Evolutionary conservation across 495 filamentous ascomycete genomes (phyloP).

Genomic region (Neurospora cerealis): DNA sequence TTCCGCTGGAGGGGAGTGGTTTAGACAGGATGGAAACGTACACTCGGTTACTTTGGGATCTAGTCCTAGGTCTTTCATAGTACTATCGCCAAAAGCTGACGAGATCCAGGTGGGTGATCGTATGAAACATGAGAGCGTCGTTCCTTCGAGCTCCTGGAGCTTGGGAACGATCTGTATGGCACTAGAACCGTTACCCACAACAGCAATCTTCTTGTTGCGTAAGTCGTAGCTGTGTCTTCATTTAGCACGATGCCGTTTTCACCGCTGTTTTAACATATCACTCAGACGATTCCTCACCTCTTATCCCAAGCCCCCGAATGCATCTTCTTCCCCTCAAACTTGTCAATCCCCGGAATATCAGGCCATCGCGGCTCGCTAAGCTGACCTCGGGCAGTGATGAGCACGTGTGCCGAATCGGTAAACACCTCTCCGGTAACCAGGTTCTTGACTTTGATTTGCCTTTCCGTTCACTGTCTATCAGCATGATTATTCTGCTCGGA

Average conservation of each 20-base stretch:
- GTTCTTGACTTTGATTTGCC: conserved; percentile 21
- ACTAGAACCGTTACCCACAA: conserved; percentile 53
- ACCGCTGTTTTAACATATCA: background rate
- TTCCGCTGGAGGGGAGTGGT: background rate
- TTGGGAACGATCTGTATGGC: conserved; percentile 63
- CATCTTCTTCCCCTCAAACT: conserved; percentile 48
- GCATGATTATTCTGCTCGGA: background rate
- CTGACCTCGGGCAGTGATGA: conserved; percentile 56
- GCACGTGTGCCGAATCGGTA: conserved; percentile 40
- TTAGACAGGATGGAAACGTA: conserved; percentile 11
- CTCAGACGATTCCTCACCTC: conserved; percentile 3
- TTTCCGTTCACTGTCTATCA: background rate
- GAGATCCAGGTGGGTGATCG: conserved; percentile 59
- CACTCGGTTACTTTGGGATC: conserved; percentile 26
- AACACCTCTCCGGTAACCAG: conserved; percentile 25
- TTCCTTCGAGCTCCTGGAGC: conserved; percentile 43
- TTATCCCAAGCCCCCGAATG: conserved; percentile 44
- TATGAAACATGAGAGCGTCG: conserved; percentile 54
- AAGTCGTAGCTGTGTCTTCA: conserved; percentile 31
- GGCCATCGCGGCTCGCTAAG: conserved; percentile 52
- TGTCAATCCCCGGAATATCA: conserved; percentile 44
- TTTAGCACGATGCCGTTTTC: background rate
- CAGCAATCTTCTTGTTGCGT: conserved; percentile 39
- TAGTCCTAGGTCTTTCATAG: conserved; percentile 30
- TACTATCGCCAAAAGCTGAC: conserved; percentile 28